Percentiles rank a stretch among this genome's conserved stretches.
These are phyloP conservation scores for Lyophyllum atratum DNA, from an alignment of 768 basidiomycete species.

Conservation along the genomic window DNA sequence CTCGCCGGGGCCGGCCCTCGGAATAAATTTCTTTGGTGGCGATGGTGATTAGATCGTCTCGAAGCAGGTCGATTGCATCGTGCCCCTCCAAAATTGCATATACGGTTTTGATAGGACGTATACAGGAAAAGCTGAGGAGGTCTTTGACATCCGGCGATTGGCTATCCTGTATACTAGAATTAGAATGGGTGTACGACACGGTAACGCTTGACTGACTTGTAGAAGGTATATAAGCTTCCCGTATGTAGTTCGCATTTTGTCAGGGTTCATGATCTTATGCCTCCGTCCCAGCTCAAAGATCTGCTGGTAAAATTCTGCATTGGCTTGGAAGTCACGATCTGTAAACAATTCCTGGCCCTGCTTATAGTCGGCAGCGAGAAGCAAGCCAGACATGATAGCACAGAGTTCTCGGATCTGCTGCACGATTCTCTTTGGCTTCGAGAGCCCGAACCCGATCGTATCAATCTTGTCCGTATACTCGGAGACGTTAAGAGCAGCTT, in stretches of 20 bases:
- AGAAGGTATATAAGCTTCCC: slow-evolving; percentile 85
- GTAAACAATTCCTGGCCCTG: slow-evolving; percentile 84
- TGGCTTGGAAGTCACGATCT: slow-evolving; percentile 79
- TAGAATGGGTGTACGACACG: neutral
- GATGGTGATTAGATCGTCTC: slow-evolving; percentile 71
- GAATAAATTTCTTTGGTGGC: slow-evolving; percentile 85
- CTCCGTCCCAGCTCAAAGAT: slow-evolving; percentile 83
- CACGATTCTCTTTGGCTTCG: slow-evolving; percentile 87
- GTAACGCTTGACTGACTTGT: slow-evolving; percentile 49
- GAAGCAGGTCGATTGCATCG: slow-evolving; percentile 66
- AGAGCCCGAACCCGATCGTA: slow-evolving; percentile 73
- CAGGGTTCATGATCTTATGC: slow-evolving; percentile 92
- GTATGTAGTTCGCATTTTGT: slow-evolving; percentile 89
- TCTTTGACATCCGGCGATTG: slow-evolving; percentile 83
- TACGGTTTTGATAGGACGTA: slow-evolving; percentile 77
- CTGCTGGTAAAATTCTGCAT: slow-evolving; percentile 77
- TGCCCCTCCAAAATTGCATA: slow-evolving; percentile 65
- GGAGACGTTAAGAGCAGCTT: slow-evolving; percentile 81
- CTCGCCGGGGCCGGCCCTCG: slow-evolving; percentile 69
- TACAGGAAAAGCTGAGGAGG: slow-evolving; percentile 76
- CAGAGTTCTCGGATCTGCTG: slow-evolving; percentile 86
- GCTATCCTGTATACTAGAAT: slow-evolving; percentile 61
- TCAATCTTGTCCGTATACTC: slow-evolving; percentile 93
- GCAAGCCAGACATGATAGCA: slow-evolving; percentile 82
- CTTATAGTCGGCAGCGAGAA: slow-evolving; percentile 85